Conservation (phyloP, 2,329 filamentous ascomycete genomes). For the Acarospora socialis region DNA sequence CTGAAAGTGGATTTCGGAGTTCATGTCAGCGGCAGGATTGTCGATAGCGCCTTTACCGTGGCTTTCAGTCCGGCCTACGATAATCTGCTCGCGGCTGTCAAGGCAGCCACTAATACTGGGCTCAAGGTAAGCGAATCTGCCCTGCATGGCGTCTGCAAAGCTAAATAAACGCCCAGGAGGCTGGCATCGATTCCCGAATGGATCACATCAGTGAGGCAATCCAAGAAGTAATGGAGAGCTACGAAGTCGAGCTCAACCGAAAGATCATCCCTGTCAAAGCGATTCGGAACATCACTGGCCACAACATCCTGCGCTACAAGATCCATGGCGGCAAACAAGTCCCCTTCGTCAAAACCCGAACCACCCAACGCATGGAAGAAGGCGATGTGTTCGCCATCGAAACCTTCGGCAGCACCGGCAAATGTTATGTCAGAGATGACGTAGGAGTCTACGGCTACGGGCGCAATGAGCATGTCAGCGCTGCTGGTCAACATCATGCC, state of each 20-base stretch:
- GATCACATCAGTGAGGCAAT: slow-evolving; percentile 72
- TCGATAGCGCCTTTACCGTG: slow-evolving; percentile 58
- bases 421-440: slow-evolving; percentile 34
- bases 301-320: slow-evolving; percentile 39
- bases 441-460: slow-evolving; percentile 42
- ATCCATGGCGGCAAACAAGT: slow-evolving; percentile 44
- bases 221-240: slow-evolving; percentile 84
- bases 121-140: slow-evolving; percentile 38
- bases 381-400: slow-evolving; percentile 46
- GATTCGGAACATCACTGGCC: slow-evolving; percentile 40
- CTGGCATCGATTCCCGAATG: slow-evolving; percentile 81
- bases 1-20: slow-evolving; percentile 64
- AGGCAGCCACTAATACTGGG: slow-evolving; percentile 58
- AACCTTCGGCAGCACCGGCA: slow-evolving; percentile 43
- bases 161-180: slow-evolving; percentile 40
- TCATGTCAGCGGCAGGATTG: slow-evolving; percentile 55
- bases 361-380: slow-evolving; percentile 42
- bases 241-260: slow-evolving; percentile 42
- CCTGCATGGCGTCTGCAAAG: neutral
- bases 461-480: slow-evolving; percentile 25
- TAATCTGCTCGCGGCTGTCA: slow-evolving; percentile 50
- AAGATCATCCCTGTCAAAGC: slow-evolving; percentile 40
- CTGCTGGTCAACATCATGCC: slow-evolving; percentile 28
- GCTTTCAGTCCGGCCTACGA: slow-evolving; percentile 55
- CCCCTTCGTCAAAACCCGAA: slow-evolving; percentile 38